Conservation (phyloP, 495 filamentous ascomycete species). For the Penicillium longicatenatum region DNA sequence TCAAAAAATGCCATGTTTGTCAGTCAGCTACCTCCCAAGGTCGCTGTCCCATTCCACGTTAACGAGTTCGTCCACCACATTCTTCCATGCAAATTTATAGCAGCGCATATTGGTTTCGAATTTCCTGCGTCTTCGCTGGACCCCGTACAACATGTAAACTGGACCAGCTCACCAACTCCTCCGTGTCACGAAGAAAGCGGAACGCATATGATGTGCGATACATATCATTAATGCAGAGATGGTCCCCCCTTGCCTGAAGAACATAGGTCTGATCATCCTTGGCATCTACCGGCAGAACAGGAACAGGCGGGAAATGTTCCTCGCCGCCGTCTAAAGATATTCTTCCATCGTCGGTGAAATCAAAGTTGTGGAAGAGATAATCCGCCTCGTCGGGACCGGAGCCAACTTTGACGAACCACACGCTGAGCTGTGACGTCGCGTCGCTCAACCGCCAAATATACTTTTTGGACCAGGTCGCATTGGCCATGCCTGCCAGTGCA, state of each 20-base stretch:
- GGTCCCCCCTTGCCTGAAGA: conserved; percentile 42
- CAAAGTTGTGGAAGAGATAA: conserved; percentile 50
- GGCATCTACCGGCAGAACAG: conserved; percentile 20
- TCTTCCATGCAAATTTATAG: neutral
- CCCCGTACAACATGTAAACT: conserved; percentile 51
- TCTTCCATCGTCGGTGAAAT: conserved; percentile 22
- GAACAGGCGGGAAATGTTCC: conserved; percentile 31
- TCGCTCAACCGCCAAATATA: conserved; percentile 46
- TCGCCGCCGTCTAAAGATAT: neutral
- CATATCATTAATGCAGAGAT: conserved; percentile 53
- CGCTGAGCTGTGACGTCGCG: conserved; percentile 37
- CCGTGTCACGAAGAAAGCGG: conserved; percentile 34
- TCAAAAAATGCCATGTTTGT: neutral
- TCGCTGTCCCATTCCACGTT: neutral
- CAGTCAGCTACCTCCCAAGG: neutral
- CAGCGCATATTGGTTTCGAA: conserved; percentile 42
- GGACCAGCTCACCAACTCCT: conserved; percentile 47
- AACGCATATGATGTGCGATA: conserved; percentile 52
- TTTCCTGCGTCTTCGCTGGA: conserved; percentile 52
- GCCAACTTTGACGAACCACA: conserved; percentile 49
- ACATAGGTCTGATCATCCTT: conserved; percentile 26
- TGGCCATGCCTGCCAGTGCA: conserved; percentile 14
- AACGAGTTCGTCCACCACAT: neutral
- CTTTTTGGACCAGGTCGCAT: conserved; percentile 46
- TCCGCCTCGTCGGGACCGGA: conserved; percentile 40